Evolutionary conservation across 2,329 filamentous ascomycete species (phyloP), one percentile per base, ranked within the genome.

Genomic region (Ophidiomyces ophidiicola): DNA sequence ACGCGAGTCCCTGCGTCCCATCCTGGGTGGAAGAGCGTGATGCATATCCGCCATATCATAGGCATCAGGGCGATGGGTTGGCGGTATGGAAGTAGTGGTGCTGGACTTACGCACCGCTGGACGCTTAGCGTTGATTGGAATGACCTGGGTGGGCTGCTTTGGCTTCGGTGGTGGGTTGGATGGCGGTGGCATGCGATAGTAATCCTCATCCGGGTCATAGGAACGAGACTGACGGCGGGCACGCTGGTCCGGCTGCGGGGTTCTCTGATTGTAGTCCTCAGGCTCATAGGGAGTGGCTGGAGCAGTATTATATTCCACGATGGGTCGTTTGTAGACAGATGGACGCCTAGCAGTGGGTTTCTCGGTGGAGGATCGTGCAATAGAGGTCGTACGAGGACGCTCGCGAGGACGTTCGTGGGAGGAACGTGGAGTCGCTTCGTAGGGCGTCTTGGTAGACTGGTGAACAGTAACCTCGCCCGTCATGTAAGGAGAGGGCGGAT

Each of bases 141-240:
- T 60, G 20, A 63, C 55, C 19, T 60, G 55, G 5, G 52, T 52
- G 17, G 49, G 29, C 36, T 53, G 43, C 36, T 49, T 56, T 14
- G 49, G 36, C 36, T 53, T 51, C 6, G 46, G 39, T 11, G 39
- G 17, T 3, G 36, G 42, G 23, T 50, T 46, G 4, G 55, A 54
- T n/a, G 62, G 61, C 4, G 60, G 63, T 31, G 61, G 61, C 59
- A 65, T 64, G 36, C 50, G 57, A 43, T 63, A 61, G 37, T 53
- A 63, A 32, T 64, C 63, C 40, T 66, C 62, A 30, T 61, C 60
- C 11, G 49, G 53, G 7, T 55, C 52, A 33, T 50, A 53, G 8
- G 42, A 41, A 21, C 51, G 53, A 40, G 53, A 48, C n/a, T 56
- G 47, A 21, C 50, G 50, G 15, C 57, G 54, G 3, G 51, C 49